Percentiles rank a stretch among this genome's conserved stretches.
phyloP scores from a whole-genome alignment of 345 rosid species.

The Brassica cretica region DNA sequence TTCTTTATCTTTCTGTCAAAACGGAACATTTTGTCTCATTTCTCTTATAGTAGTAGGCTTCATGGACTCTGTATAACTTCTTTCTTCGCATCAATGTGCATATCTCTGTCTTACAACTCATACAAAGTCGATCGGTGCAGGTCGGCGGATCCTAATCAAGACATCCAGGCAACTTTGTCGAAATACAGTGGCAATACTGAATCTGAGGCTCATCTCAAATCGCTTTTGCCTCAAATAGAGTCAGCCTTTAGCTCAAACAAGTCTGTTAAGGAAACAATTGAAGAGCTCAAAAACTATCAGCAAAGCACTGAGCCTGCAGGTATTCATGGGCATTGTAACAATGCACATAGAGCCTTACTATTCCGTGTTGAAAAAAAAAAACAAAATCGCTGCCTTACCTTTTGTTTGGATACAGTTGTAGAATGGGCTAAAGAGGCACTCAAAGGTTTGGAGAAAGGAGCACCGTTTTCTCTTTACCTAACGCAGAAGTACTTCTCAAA shows the following conservation, averaged over 20 bases:
- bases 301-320: constrained; percentile 64
- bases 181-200: constrained; percentile 59
- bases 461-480: constrained; percentile 90
- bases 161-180: constrained; percentile 54
- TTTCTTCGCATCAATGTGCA: neutral
- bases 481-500: constrained; percentile 70
- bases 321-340: constrained; percentile 23
- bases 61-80: neutral
- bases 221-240: constrained; percentile 68
- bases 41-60: neutral
- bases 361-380: neutral
- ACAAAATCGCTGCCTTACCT: neutral
- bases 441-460: constrained; percentile 71
- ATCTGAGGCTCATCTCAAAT: constrained; percentile 60
- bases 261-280: constrained; percentile 61
- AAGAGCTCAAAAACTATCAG: constrained; percentile 68
- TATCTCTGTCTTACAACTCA: constrained; percentile 9
- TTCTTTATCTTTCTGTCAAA: neutral
- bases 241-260: constrained; percentile 63
- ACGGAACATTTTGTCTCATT: neutral
- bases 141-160: constrained; percentile 65
- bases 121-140: constrained; percentile 42
- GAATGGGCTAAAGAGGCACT: constrained; percentile 91
- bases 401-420: constrained; percentile 45
- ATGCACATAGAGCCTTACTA: neutral